A percentile compares a stretch with the other conserved stretches of the same genome.
Conservation (phyloP, 106 monocot species). For the Gastrodia elata region DNA sequence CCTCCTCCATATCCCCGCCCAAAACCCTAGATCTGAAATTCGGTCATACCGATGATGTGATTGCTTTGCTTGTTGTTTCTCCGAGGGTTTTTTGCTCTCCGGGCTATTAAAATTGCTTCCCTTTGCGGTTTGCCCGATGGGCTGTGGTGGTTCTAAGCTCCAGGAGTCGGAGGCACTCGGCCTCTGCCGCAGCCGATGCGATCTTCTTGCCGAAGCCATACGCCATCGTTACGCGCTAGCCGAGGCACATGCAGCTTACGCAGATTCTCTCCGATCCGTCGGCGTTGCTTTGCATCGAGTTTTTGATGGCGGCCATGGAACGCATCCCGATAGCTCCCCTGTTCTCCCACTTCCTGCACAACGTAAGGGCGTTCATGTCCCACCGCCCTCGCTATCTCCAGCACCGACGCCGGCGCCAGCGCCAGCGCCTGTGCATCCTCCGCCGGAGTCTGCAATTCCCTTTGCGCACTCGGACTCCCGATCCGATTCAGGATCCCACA, state of each 20-base stretch:
- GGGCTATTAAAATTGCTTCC: not conserved
- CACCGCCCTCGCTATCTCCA: constrained; percentile 15
- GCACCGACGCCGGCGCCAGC: not conserved
- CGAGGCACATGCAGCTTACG: constrained; percentile 66
- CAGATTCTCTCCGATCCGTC: constrained; percentile 45
- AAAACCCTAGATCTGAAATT: constrained; percentile 30
- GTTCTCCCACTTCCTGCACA: constrained; percentile 57
- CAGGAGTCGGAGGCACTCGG: constrained; percentile 59
- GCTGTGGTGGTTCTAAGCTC: constrained; percentile 71
- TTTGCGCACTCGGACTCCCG: constrained; percentile 20
- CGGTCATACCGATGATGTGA: not conserved
- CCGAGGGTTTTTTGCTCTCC: not conserved
- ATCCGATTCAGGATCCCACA: constrained; percentile 59
- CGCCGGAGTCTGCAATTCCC: not conserved
- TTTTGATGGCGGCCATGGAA: constrained; percentile 17
- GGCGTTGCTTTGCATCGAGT: constrained; percentile 46
- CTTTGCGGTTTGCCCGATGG: constrained; percentile 27
- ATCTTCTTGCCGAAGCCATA: constrained; percentile 53
- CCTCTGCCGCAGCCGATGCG: constrained; percentile 43
- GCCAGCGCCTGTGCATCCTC: not conserved
- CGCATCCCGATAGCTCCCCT: constrained; percentile 23
- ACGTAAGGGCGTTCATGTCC: constrained; percentile 44
- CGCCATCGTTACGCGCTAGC: constrained; percentile 67
- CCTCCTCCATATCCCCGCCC: constrained; percentile 4
- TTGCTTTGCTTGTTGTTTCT: not conserved